Percentiles rank a stretch among this genome's conserved stretches.
Evolutionary conservation across 805 yeast genomes (phyloP).

Genomic region (Saturnispora halmiae): DNA sequence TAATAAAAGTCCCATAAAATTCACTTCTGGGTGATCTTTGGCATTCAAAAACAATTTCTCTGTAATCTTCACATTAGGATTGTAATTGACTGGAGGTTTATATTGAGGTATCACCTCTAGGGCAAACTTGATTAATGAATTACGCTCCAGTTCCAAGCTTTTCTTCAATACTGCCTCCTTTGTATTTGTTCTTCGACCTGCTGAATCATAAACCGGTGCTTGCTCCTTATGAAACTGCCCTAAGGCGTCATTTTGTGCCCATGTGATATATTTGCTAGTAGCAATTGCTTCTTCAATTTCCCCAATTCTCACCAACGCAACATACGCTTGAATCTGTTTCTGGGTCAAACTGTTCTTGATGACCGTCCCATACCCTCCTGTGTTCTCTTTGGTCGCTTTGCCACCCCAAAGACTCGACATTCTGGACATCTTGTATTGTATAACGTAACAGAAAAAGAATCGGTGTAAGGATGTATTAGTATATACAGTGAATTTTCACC

Average conservation of each 20-base stretch:
- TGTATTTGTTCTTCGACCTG: constrained; percentile 81
- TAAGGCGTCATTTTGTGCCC: not conserved
- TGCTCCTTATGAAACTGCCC: constrained; percentile 50
- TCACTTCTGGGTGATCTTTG: constrained; percentile 80
- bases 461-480: constrained; percentile 7
- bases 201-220: constrained; percentile 78
- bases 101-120: constrained; percentile 64
- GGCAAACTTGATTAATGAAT: constrained; percentile 67
- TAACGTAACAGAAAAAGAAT: not conserved
- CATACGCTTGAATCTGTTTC: constrained; percentile 76
- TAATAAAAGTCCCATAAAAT: constrained; percentile 79
- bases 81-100: constrained; percentile 71
- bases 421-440: not conserved
- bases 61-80: constrained; percentile 43
- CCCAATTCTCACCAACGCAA: constrained; percentile 61
- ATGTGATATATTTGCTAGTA: constrained; percentile 23
- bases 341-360: constrained; percentile 37
- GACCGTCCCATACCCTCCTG: constrained; percentile 11
- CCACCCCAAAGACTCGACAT: constrained; percentile 9
- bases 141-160: constrained; percentile 69
- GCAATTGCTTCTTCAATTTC: constrained; percentile 61
- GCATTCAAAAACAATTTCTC: constrained; percentile 84
- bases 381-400: constrained; percentile 3
- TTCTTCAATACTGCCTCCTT: constrained; percentile 58
- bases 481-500: not conserved